Evolutionary conservation across 225 moss, liverwort and hornwort genomes (phyloP).

Genomic region (Pseudisothecium myosuroides): DNA sequence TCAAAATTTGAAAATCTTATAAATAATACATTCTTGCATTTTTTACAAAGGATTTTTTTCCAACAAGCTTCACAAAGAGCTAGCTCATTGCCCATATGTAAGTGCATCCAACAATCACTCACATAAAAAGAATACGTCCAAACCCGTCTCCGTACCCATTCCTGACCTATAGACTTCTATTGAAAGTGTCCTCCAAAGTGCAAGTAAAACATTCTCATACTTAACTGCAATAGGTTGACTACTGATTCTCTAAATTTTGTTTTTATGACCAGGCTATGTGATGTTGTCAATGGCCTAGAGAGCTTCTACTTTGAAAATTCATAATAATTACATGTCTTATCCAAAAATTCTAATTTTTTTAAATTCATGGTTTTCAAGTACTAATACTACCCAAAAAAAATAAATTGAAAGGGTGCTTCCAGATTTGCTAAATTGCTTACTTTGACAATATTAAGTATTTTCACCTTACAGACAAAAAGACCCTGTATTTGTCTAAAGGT

Average conservation of each 20-base stretch:
- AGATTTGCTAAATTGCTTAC: no score
- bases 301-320: background rate
- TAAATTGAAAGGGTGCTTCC: accelerated
- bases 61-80: accelerated
- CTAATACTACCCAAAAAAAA: no score
- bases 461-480: accelerated
- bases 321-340: no score
- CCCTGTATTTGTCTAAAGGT: accelerated
- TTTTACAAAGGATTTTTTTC: accelerated
- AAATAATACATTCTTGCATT: no score
- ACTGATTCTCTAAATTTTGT: accelerated
- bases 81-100: background rate
- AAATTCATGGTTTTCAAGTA: background rate
- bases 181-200: accelerated
- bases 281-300: accelerated
- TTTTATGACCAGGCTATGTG: accelerated
- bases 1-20: background rate
- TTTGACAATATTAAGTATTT: background rate
- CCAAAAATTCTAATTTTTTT: background rate
- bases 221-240: background rate
- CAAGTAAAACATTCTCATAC: accelerated
- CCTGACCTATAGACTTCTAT: background rate
- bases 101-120: accelerated
- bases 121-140: accelerated
- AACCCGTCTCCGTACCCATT: accelerated